Percentiles rank a stretch among this genome's conserved stretches.
These are phyloP conservation scores for Plectosphaerella cucumerina DNA, from an alignment of 2,329 filamentous ascomycete species.

Conservation along the genomic window DNA sequence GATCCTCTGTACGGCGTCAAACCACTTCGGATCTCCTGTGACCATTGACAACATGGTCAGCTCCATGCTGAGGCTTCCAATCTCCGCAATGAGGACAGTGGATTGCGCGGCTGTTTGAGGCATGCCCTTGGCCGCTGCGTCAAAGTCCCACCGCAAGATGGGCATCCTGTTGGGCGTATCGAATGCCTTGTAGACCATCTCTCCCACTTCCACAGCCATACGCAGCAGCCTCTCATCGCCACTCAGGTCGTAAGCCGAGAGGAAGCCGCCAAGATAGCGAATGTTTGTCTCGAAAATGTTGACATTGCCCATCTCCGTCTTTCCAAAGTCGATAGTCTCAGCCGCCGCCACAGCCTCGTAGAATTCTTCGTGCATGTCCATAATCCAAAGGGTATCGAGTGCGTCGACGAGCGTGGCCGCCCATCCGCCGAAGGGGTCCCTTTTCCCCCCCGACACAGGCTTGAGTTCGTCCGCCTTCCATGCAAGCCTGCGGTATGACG, in stretches of 20 bases:
- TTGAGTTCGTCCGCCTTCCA: constrained; percentile 49
- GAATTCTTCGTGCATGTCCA: constrained; percentile 55
- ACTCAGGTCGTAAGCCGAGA: constrained; percentile 44
- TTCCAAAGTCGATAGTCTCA: constrained; percentile 44
- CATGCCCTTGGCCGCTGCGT: constrained; percentile 18
- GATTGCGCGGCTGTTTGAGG: constrained; percentile 10
- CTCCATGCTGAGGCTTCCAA: constrained; percentile 67
- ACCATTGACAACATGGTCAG: constrained; percentile 70
- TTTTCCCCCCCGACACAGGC: constrained; percentile 41
- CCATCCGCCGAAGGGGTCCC: constrained; percentile 49
- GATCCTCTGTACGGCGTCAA: constrained; percentile 71
- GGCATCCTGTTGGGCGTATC: constrained; percentile 47
- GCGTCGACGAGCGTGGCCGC: constrained; percentile 57
- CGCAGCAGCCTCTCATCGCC: constrained; percentile 32
- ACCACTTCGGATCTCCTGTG: constrained; percentile 67
- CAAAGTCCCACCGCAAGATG: constrained; percentile 19
- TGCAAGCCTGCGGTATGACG: constrained; percentile 46
- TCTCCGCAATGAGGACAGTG: constrained; percentile 47
- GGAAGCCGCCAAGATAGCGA: constrained; percentile 36
- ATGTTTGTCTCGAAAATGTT: constrained; percentile 43
- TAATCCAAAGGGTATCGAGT: constrained; percentile 59
- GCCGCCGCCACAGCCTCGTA: constrained; percentile 45
- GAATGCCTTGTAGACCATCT: constrained; percentile 43
- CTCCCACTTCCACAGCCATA: constrained; percentile 41
- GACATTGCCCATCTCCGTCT: constrained; percentile 29